Evolutionary conservation across 2,329 filamentous ascomycete species (phyloP).

Genomic region (Colletotrichum chlorophyti): DNA sequence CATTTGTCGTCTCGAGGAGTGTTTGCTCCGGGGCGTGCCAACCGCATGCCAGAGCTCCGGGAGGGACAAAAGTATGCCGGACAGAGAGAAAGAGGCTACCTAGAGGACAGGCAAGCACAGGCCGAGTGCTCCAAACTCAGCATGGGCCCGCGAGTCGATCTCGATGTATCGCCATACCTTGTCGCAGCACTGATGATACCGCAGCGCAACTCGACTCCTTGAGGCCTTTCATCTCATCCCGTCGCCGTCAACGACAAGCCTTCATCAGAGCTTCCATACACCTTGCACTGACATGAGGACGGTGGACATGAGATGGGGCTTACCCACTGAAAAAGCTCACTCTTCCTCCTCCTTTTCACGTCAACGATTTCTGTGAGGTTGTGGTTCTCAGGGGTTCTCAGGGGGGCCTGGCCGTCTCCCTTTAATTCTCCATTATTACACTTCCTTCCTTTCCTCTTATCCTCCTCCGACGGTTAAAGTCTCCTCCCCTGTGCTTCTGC

Average conservation of each 20-base stretch:
- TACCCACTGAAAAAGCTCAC: constrained; percentile 18
- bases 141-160: not conserved
- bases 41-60: not conserved
- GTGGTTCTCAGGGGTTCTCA: not conserved
- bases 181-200: not conserved
- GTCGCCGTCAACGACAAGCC: too few relatives aligned
- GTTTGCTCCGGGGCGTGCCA: constrained; percentile 19
- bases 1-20: constrained; percentile 4
- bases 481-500: not conserved
- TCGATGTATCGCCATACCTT: not conserved
- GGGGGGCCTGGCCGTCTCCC: not conserved
- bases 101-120: too few relatives aligned
- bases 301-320: constrained; percentile 4
- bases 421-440: not conserved
- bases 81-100: too few relatives aligned
- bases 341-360: not conserved
- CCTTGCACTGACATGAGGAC: not conserved
- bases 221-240: not conserved
- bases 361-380: constrained; percentile 4
- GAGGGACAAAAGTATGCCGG: too few relatives aligned
- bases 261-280: constrained; percentile 1
- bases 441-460: not conserved
- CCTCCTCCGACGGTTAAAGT: too few relatives aligned
- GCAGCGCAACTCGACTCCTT: not conserved
- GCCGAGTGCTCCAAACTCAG: too few relatives aligned